Evolutionary conservation across 441 rosid species (phyloP).

Genomic region (Syzygium syzygioides): DNA sequence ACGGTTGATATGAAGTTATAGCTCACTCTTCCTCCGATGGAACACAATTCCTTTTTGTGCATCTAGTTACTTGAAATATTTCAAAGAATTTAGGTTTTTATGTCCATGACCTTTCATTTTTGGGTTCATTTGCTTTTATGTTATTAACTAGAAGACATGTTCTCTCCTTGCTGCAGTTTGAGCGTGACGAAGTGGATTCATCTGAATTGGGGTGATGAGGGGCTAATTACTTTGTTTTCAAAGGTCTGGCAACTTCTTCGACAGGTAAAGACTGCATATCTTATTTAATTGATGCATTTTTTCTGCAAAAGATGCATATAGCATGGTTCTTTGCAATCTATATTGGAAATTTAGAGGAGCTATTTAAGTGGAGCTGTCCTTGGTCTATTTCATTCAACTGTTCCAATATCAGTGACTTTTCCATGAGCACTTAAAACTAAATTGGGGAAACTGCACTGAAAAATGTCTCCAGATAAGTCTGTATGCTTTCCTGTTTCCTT

Average conservation of each 20-base stretch:
- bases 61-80: background rate
- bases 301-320: background rate
- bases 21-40: background rate
- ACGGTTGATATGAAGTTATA: background rate
- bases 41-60: background rate
- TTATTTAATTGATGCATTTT: background rate
- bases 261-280: conserved; percentile 37
- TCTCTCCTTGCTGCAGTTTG: conserved; percentile 35
- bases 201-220: conserved; percentile 95
- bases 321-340: background rate
- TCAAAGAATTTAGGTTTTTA: background rate
- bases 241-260: conserved; percentile 76
- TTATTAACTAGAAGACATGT: background rate
- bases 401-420: background rate
- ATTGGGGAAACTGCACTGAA: background rate
- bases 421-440: background rate
- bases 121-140: background rate
- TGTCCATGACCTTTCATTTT: background rate
- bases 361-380: background rate
- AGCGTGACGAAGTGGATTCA: conserved; percentile 97
- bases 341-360: background rate
- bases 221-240: conserved; percentile 62
- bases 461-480: background rate
- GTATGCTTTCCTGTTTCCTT: background rate
- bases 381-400: background rate